phyloP scores from a whole-genome alignment of 139 green algal genomes.

The Picochlorum costavermella region DNA sequence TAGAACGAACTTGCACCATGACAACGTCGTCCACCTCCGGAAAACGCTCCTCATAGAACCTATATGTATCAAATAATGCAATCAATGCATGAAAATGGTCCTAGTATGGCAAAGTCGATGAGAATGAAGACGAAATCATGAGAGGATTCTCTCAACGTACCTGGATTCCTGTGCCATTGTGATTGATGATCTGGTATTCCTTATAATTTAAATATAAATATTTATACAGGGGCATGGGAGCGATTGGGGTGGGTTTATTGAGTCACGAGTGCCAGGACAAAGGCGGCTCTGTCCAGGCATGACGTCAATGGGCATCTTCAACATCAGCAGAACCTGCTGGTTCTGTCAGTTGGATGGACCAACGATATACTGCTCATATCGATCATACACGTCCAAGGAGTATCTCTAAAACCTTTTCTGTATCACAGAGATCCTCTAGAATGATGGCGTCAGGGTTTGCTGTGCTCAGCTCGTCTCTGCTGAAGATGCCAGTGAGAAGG shows the following conservation, averaged over 20 bases:
- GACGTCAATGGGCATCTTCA: background rate
- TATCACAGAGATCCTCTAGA: constrained; percentile 23
- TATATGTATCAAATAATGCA: constrained; percentile 25
- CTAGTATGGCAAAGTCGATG: background rate
- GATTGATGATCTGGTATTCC: background rate
- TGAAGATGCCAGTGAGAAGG: constrained; percentile 72
- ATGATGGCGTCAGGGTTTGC: constrained; percentile 16
- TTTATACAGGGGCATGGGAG: no score
- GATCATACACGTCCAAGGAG: no score
- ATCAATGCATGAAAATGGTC: constrained; percentile 7
- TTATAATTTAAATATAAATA: no score
- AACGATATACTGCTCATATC: no score
- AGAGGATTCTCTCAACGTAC: constrained; percentile 8
- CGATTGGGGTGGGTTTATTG: no score
- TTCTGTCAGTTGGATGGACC: background rate
- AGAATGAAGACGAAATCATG: background rate
- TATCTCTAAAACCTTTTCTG: constrained; percentile 7
- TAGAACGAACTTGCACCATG: constrained; percentile 89
- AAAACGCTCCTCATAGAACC: constrained; percentile 93
- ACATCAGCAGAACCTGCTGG: background rate
- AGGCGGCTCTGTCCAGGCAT: background rate
- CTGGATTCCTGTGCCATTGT: constrained; percentile 28
- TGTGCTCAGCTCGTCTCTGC: constrained; percentile 29
- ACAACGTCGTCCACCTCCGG: constrained; percentile 97
- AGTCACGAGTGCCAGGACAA: no score